These are phyloP conservation scores for Penicillium waksmanii DNA, from an alignment of 495 filamentous ascomycete genomes.

Conservation along the genomic window DNA sequence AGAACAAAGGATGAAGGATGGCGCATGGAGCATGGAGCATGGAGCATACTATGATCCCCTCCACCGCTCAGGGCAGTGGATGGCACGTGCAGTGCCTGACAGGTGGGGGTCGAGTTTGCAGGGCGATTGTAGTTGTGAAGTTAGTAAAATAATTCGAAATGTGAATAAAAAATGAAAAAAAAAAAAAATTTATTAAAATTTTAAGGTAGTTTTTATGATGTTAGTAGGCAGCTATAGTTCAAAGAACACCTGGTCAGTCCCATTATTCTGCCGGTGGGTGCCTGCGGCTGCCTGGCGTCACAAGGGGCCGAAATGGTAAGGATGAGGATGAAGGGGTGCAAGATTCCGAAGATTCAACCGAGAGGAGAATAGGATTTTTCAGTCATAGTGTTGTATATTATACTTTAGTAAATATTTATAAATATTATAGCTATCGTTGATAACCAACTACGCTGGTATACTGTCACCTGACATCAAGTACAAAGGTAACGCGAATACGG, in stretches of 20 bases:
- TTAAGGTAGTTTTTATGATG: no score
- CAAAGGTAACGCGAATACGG: slow-evolving; percentile 1
- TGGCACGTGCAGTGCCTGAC: slow-evolving; percentile 17
- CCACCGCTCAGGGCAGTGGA: slow-evolving; percentile 14
- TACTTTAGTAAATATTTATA: no score
- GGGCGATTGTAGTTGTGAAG: neutral
- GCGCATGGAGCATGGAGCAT: neutral
- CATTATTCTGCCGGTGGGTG: neutral
- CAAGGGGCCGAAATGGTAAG: neutral
- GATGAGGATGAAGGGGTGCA: no score
- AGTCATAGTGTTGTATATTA: no score
- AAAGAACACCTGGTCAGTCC: neutral
- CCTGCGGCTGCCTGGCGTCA: neutral
- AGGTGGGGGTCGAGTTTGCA: neutral
- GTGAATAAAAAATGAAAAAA: no score
- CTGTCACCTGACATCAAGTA: neutral
- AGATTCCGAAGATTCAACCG: no score
- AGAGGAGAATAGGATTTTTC: no score
- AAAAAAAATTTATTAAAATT: no score
- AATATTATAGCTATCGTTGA: neutral
- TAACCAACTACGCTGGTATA: neutral
- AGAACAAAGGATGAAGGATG: no score
- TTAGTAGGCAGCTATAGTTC: no score
- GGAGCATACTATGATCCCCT: neutral
- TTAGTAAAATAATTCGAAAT: neutral